Conservation (phyloP, 1,284 basidiomycete species). For the Sporisorium exsertum region DNA sequence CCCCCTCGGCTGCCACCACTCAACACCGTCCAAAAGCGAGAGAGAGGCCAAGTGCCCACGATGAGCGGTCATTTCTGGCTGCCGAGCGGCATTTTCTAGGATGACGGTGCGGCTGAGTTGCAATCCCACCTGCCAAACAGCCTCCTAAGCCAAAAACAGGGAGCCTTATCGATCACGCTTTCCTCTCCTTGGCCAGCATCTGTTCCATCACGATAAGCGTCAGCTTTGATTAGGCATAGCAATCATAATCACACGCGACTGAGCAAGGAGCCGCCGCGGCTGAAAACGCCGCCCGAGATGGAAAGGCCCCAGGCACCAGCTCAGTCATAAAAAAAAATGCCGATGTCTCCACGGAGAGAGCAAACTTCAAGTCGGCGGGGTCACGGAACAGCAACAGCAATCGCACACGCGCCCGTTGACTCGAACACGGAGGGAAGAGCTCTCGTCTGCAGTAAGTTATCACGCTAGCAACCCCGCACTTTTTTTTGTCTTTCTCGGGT, state of each 20-base stretch:
- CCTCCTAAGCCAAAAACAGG: neutral
- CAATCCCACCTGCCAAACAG: slow-evolving; percentile 7
- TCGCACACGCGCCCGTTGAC: neutral
- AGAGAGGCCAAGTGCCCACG: neutral
- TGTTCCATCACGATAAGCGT: neutral
- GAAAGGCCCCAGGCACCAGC: neutral
- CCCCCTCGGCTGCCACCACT: neutral
- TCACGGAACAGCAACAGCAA: neutral
- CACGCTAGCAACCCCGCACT: slow-evolving; percentile 4
- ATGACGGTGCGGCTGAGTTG: slow-evolving; percentile 22
- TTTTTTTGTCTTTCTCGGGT: neutral
- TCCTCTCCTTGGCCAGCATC: too few relatives aligned
- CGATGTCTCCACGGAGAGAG: neutral
- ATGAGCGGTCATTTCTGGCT: neutral
- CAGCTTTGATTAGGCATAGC: slow-evolving; percentile 1
- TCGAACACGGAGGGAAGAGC: neutral
- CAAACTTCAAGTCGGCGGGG: neutral
- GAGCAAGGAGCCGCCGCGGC: neutral
- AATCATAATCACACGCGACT: neutral
- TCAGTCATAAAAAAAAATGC: neutral
- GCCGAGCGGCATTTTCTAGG: neutral
- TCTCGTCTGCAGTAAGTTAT: neutral
- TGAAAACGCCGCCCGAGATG: neutral
- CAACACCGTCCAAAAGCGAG: slow-evolving; percentile 9
- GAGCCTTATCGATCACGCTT: neutral